Conservation (phyloP, 2,329 filamentous ascomycete species). For the Cladosporium colombiae region DNA sequence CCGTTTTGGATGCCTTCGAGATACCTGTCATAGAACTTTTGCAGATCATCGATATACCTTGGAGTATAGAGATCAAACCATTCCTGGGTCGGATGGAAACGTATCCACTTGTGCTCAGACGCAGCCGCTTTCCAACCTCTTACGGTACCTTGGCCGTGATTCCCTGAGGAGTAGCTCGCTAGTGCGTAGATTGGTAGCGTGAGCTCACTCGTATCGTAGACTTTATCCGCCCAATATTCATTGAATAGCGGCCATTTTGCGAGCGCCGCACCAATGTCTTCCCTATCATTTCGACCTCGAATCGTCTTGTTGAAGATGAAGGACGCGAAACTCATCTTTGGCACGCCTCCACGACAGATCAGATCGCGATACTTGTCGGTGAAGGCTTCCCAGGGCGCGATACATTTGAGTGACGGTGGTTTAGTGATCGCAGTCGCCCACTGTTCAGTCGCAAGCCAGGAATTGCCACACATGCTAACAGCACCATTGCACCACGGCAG, state of each 20-base stretch:
- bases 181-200: constrained; percentile 25
- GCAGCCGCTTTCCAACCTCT: constrained; percentile 38
- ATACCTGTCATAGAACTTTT: constrained; percentile 48
- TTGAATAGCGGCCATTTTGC: constrained; percentile 19
- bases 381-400: constrained; percentile 49
- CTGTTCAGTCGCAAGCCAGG: constrained; percentile 43
- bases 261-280: constrained; percentile 23
- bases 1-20: constrained; percentile 45
- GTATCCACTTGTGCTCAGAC: constrained; percentile 47
- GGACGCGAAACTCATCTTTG: not conserved
- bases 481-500: constrained; percentile 47
- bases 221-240: constrained; percentile 27
- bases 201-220: constrained; percentile 23
- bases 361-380: constrained; percentile 49
- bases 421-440: constrained; percentile 39
- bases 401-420: constrained; percentile 43
- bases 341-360: constrained; percentile 43
- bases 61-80: constrained; percentile 46
- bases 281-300: not conserved
- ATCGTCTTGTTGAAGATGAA: too few relatives aligned
- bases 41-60: constrained; percentile 40
- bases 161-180: constrained; percentile 20
- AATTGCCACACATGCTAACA: constrained; percentile 48
- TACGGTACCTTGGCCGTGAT: constrained; percentile 26
- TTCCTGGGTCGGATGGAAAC: constrained; percentile 43